phyloP scores from a whole-genome alignment of 805 yeast genomes.

The Yarrowia hollandica region DNA sequence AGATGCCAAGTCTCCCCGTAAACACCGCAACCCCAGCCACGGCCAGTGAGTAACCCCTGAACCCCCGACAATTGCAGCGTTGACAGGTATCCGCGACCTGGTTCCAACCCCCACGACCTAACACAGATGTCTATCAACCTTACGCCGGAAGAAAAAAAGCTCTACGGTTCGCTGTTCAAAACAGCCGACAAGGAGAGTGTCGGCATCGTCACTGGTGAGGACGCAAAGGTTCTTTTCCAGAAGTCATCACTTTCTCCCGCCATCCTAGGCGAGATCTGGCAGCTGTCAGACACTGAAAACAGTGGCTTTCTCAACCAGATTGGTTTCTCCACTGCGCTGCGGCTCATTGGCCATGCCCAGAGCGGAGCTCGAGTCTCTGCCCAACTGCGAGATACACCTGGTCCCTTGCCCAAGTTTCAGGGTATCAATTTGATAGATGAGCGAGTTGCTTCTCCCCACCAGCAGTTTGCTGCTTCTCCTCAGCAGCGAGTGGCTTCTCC shows the following conservation, averaged over 20 bases:
- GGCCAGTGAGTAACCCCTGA: constrained; percentile 25
- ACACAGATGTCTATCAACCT: constrained; percentile 26
- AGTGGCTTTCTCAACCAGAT: constrained; percentile 78
- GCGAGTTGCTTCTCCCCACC: constrained; percentile 34
- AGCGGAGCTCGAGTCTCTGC: constrained; percentile 59
- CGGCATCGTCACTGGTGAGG: constrained; percentile 86
- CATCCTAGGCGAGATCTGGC: constrained; percentile 89
- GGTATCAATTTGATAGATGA: constrained; percentile 32
- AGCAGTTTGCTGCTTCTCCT: constrained; percentile 32
- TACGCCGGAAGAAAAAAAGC: constrained; percentile 66
- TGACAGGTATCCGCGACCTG: too few species aligned
- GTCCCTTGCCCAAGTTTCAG: constrained; percentile 65
- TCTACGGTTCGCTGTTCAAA: constrained; percentile 73
- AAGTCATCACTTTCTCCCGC: constrained; percentile 80
- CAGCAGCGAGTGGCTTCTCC: constrained; percentile 41
- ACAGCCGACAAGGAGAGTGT: constrained; percentile 74
- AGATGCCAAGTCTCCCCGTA: constrained; percentile 21
- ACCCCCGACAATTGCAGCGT: not conserved
- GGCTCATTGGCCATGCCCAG: constrained; percentile 87
- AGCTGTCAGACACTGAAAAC: constrained; percentile 84
- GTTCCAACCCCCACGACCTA: not conserved
- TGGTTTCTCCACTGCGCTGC: constrained; percentile 82
- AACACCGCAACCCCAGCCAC: constrained; percentile 27
- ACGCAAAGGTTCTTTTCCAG: constrained; percentile 78
- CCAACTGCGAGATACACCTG: constrained; percentile 53